Conservation (phyloP, 225 moss, liverwort and hornwort genomes). For the Bryoerythrophyllum caledonicum region DNA sequence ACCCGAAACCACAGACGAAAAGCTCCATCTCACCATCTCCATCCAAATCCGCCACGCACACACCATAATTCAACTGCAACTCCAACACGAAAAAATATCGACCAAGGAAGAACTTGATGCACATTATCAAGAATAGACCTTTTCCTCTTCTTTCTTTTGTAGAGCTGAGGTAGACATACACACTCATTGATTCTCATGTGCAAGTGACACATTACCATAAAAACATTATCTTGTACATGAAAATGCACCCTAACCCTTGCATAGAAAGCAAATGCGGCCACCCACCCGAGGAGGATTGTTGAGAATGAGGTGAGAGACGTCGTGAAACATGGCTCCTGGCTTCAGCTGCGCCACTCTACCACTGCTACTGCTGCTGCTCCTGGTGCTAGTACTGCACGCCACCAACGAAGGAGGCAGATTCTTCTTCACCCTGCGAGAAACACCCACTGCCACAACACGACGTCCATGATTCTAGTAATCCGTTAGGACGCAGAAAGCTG, state of each 20-base stretch:
- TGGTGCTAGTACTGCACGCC: slow-evolving; percentile 21
- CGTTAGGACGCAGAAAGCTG: not conserved
- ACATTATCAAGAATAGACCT: not conserved
- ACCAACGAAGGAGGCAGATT: slow-evolving; percentile 24
- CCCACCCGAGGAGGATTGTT: slow-evolving; percentile 52
- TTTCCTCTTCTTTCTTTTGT: no score
- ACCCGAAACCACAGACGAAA: slow-evolving; percentile 89
- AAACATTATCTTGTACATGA: no score
- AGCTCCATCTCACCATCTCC: slow-evolving; percentile 78
- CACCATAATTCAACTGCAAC: slow-evolving; percentile 80
- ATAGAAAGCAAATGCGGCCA: not conserved
- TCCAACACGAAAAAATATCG: not conserved
- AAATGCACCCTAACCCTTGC: no score
- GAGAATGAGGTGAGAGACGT: slow-evolving; percentile 49
- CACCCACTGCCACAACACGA: slow-evolving; percentile 32
- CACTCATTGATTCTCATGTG: no score
- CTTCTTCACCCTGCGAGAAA: slow-evolving; percentile 39
- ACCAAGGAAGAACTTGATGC: not conserved
- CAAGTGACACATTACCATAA: no score
- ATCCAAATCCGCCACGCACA: slow-evolving; percentile 86
- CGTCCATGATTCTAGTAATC: not conserved
- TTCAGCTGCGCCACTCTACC: slow-evolving; percentile 11
- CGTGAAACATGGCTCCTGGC: slow-evolving; percentile 51
- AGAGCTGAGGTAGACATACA: no score
- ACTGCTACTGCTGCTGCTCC: slow-evolving; percentile 16